phyloP scores from a whole-genome alignment of 1,284 basidiomycete genomes.

The Fomitopsis betulina region DNA sequence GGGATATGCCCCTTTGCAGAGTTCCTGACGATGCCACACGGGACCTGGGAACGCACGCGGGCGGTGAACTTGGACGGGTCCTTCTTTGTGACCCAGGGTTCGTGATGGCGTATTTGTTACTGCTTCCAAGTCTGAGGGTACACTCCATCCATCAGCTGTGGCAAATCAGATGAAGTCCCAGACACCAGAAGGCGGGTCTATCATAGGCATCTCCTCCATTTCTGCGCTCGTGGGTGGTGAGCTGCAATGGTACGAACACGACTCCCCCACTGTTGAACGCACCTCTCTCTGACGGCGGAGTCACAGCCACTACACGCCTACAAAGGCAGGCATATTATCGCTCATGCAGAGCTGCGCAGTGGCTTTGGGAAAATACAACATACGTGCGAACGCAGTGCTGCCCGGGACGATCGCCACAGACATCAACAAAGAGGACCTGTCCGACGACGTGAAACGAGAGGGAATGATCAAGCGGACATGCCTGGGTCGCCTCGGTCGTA shows the following conservation, averaged over 20 bases:
- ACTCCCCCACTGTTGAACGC: not conserved
- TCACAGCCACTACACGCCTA: constrained; percentile 72
- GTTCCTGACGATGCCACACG: constrained; percentile 72
- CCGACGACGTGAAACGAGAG: constrained; percentile 55
- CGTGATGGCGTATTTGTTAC: not conserved
- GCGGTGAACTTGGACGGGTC: constrained; percentile 78
- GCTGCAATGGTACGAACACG: constrained; percentile 49
- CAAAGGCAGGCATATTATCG: constrained; percentile 76
- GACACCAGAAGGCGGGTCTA: constrained; percentile 65
- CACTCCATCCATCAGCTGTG: constrained; percentile 43
- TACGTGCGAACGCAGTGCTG: constrained; percentile 66
- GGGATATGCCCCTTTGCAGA: constrained; percentile 81
- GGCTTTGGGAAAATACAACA: constrained; percentile 71
- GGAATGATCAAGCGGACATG: constrained; percentile 67
- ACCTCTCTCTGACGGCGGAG: constrained; percentile 3
- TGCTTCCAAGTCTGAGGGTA: not conserved
- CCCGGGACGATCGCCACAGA: constrained; percentile 75
- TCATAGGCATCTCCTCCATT: constrained; percentile 75
- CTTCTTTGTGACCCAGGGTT: constrained; percentile 73
- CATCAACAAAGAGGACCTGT: constrained; percentile 77
- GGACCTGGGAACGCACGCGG: constrained; percentile 66
- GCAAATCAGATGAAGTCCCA: constrained; percentile 78
- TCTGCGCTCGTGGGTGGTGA: constrained; percentile 78
- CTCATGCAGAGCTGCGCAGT: constrained; percentile 83
- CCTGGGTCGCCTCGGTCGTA: constrained; percentile 64